Evolutionary conservation across 768 basidiomycete genomes (phyloP).

Genomic region (Paxillus involutus): DNA sequence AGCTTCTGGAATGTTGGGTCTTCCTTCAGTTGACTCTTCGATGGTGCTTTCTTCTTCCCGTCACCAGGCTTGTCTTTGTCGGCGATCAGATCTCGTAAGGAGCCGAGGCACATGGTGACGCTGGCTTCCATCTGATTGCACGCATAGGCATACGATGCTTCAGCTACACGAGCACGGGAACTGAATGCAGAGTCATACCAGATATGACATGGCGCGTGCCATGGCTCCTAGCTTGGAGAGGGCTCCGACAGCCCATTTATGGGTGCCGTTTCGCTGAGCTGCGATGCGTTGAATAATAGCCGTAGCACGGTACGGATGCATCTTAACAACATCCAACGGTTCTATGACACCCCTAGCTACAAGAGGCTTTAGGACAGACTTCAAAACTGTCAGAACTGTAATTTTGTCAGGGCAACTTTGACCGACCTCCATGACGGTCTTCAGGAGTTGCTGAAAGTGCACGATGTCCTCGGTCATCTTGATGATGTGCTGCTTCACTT

Average conservation of each 20-base stretch:
- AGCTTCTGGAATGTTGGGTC: constrained; percentile 65
- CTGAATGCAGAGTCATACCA: constrained; percentile 49
- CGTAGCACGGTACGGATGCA: constrained; percentile 68
- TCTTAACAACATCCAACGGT: constrained; percentile 52
- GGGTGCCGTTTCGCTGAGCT: constrained; percentile 33
- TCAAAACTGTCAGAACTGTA: constrained; percentile 7
- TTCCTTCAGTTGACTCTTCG: constrained; percentile 42
- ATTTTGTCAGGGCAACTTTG: background rate
- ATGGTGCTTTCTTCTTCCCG: constrained; percentile 38
- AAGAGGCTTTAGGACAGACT: constrained; percentile 39
- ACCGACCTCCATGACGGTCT: constrained; percentile 72
- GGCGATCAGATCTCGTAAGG: constrained; percentile 51
- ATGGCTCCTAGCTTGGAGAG: constrained; percentile 57
- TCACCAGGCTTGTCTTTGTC: constrained; percentile 32
- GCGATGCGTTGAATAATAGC: constrained; percentile 39
- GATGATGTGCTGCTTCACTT: constrained; percentile 76
- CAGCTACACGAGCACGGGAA: background rate
- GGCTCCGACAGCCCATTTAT: constrained; percentile 47
- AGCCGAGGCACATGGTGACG: constrained; percentile 71
- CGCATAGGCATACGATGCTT: background rate
- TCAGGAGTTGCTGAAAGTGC: constrained; percentile 66
- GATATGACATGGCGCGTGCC: constrained; percentile 84
- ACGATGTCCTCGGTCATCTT: constrained; percentile 66
- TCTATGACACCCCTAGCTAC: constrained; percentile 42
- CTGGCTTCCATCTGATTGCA: constrained; percentile 75